Evolutionary conservation across 2,329 filamentous ascomycete species (phyloP), one percentile per base, ranked within the genome.

Genomic region (Pseudogymnoascus sp.): DNA sequence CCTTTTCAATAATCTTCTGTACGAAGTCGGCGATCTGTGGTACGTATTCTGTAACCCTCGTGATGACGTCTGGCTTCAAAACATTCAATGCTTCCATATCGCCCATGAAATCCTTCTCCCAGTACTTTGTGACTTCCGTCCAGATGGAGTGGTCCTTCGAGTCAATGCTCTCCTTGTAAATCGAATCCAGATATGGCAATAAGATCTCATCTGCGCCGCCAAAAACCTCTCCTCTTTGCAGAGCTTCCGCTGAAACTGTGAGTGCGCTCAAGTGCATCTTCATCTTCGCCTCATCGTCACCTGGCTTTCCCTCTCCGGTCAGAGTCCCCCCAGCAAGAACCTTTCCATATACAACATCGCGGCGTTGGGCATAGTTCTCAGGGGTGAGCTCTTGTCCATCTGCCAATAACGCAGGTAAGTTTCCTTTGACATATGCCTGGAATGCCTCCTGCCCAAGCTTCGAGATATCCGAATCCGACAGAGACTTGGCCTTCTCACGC

Each of bases 51-150:
- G 92, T 96, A n/a, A 97, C 93, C 62, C 92, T 81, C 0, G 92
- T 96, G 27, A 96, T 79, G 35, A 89, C 83, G 69, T 95, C 89
- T 0, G 93, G 92, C 21, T 87, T 81, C 39, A 93, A 79, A 9
- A 96, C 91, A 70, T 97, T 97, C 59, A 97, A 78, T 5, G 86
- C 85, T 65, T 86, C 82, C 88, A 97, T 92, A 70, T 97, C 93
- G 63, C 89, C 85, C 72, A 90, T 89, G 75, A 97, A 97, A 12
- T 91, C 83, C n/a, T 84, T 80, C 74, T 97, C 93, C 78, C 92
- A 96, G 71, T 87, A 88, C 73, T 89, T 83, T 0, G 93, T 96
- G 29, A 97, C 82, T 66, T 90, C 86, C 2, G 90, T 94, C 75
- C 96, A 97, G 64, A 97, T 92, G 60, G 79, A 81, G 71, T 87